phyloP scores from a whole-genome alignment of 177 flowering plant species.

The Vitis hybrid region DNA sequence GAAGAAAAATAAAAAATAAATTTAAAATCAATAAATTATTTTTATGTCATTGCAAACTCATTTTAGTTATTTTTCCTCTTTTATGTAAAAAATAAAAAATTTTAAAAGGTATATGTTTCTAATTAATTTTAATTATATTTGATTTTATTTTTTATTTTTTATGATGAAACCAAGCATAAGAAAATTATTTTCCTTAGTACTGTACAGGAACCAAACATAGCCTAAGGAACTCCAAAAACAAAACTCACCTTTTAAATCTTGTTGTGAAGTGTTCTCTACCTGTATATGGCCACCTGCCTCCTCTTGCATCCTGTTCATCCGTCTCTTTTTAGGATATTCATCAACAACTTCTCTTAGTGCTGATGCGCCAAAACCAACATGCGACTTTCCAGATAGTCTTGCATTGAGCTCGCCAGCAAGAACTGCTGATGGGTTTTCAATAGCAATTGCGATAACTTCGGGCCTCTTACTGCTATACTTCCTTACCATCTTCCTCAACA shows the following conservation, averaged over 20 bases:
- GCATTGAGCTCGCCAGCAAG: conserved; percentile 65
- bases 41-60: too few species aligned
- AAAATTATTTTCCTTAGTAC: too few species aligned
- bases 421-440: conserved; percentile 76
- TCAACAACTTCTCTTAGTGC: conserved; percentile 41
- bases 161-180: too few species aligned
- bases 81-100: too few species aligned
- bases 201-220: too few species aligned
- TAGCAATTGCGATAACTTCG: conserved; percentile 85
- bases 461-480: conserved; percentile 95
- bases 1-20: too few species aligned
- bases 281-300: conserved; percentile 25
- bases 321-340: conserved; percentile 30
- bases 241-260: conserved; percentile 41
- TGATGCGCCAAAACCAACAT: conserved; percentile 40
- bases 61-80: too few species aligned
- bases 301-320: conserved; percentile 26
- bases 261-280: conserved; percentile 19
- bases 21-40: too few species aligned
- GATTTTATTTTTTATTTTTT: too few species aligned
- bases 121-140: too few species aligned
- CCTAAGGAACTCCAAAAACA: not conserved
- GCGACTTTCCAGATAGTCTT: conserved; percentile 67
- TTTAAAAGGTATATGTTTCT: too few species aligned
- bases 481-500: conserved; percentile 86